Evolutionary conservation across 208 protist species (phyloP), one percentile per base, ranked within the genome.

Genomic region (Angomonas deanei): DNA sequence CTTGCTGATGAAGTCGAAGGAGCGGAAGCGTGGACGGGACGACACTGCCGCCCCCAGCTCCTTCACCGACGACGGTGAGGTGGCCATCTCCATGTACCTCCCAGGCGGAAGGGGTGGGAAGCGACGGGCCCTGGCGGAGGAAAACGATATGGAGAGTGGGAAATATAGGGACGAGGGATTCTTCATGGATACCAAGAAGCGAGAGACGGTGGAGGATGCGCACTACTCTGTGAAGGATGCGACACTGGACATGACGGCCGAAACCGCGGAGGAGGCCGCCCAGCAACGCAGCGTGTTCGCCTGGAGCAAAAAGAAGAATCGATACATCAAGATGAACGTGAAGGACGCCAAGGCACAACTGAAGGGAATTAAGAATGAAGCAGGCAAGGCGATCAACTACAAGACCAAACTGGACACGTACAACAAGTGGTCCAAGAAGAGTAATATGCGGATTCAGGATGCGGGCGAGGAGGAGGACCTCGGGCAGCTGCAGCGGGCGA

Each of bases 281-380:
- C 82, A 89, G 72, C 89, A 96, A 70, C 82, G 92, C 13, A 66
- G 84, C 55, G 92, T 97, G 24, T 97, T 83, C 63, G 86, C 88
- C 28, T 97, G 92, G 90, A 96, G 81, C 70, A 95, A 93, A 66
- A 96, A 94, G 78, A 96, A 93, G 76, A 97, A 87, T 61, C 88
- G 90, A 49, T 97, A 94, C 76, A 81, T 95, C 1, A 79, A 89
- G 54, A 94, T 94, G 86, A 73, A 94, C 76, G 84, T 95, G 2
- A 89, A 78, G 62, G 92, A 95, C 63, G 92, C 92, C 21, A 95
- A 96, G 78, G 86, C 86, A 11, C 58, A 92, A 55, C 67, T 94
- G 38, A 83, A 83, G 48, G 90, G 90, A 26, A 77, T 94, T 23
- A 97, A 96, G 73, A 97, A 97, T 73, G 92, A 97, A 55, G 28